Evolutionary conservation across 2,329 filamentous ascomycete species (phyloP).

Genomic region (Fusarium armeniacum): DNA sequence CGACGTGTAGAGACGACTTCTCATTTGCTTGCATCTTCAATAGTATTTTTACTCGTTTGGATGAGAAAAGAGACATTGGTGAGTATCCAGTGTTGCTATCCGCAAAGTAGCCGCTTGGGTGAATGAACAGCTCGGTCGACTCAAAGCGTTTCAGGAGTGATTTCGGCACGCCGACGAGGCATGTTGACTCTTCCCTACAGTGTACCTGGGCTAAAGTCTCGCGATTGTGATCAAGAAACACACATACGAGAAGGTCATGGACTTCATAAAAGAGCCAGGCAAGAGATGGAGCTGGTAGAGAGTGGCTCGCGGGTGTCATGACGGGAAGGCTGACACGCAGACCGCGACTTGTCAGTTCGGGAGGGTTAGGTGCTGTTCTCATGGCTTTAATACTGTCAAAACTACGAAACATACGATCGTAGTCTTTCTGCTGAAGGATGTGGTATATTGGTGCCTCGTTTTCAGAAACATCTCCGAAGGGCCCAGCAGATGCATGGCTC

Average conservation of each 20-base stretch:
- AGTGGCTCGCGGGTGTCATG: not conserved
- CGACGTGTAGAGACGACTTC: not conserved
- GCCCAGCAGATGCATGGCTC: not conserved
- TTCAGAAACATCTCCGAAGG: not conserved
- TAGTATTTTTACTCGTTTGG: slow-evolving; percentile 1
- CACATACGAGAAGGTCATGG: slow-evolving; percentile 15
- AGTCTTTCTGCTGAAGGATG: slow-evolving; percentile 11
- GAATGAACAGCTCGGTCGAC: slow-evolving; percentile 12
- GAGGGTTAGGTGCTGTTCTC: slow-evolving; percentile 1
- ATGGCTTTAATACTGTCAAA: slow-evolving; percentile 16
- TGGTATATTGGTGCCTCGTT: not conserved
- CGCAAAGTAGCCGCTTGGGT: slow-evolving; percentile 5
- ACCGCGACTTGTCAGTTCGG: slow-evolving; percentile 18
- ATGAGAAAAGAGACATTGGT: not conserved
- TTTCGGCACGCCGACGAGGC: slow-evolving; percentile 9
- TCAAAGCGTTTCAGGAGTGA: slow-evolving; percentile 5
- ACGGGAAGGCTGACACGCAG: slow-evolving; percentile 18
- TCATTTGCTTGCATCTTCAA: not conserved
- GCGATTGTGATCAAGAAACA: slow-evolving; percentile 13
- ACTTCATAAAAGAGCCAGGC: slow-evolving; percentile 24
- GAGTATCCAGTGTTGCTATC: not conserved
- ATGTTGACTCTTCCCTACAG: slow-evolving; percentile 7
- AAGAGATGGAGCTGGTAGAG: not conserved
- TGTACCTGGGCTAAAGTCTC: slow-evolving; percentile 2
- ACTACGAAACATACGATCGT: slow-evolving; percentile 13